Conservation (phyloP, 805 yeast genomes). For the Metschnikowia shivogae region DNA sequence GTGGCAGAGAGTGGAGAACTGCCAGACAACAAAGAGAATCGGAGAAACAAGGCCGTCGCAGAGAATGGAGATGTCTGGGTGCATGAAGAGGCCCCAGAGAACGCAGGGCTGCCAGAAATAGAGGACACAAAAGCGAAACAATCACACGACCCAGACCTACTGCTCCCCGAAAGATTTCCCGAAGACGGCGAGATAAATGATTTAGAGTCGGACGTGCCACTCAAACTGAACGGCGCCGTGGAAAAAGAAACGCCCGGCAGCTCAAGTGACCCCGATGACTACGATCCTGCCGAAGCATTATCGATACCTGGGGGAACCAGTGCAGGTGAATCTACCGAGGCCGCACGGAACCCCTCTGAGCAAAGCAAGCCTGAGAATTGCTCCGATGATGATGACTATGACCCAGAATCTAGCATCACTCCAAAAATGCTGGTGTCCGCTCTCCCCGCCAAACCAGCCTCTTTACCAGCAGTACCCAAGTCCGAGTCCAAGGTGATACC, state of each 20-base stretch:
- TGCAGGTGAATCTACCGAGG: no score
- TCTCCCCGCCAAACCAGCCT: constrained; percentile 14
- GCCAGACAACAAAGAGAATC: no score
- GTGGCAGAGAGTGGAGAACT: no score
- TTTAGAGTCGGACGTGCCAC: background rate
- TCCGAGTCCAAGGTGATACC: constrained; percentile 5
- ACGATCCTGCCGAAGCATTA: constrained; percentile 3
- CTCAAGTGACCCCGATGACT: background rate
- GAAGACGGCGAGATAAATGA: background rate
- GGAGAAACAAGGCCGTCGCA: no score
- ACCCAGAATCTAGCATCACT: constrained; percentile 10
- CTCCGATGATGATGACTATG: constrained; percentile 15
- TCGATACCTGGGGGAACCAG: background rate
- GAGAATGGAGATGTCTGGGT: no score
- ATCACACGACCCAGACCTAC: no score
- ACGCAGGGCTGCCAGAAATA: no score
- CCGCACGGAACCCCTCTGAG: background rate
- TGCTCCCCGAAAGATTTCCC: no score
- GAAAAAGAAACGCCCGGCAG: background rate
- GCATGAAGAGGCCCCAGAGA: no score
- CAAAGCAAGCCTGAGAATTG: background rate
- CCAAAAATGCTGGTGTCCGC: background rate
- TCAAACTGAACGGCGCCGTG: background rate
- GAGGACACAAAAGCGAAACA: no score
- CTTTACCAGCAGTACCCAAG: constrained; percentile 7